Evolutionary conservation across 257 asterid genomes (phyloP), one percentile per base, ranked within the genome.

Genomic region (Linaria vulgaris): DNA sequence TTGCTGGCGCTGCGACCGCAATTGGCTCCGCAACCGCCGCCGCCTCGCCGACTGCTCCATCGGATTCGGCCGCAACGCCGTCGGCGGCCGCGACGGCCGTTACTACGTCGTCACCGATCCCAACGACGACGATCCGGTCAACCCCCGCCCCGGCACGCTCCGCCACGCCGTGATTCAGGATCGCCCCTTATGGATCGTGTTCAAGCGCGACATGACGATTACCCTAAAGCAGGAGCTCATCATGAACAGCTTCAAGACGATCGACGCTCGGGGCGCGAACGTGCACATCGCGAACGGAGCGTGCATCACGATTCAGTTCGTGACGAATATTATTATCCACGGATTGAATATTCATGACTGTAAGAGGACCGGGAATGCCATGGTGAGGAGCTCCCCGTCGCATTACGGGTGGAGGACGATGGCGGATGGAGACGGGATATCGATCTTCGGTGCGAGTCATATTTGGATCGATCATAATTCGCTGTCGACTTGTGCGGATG

Each of bases 341-440:
- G 96, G 96, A 1, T 64, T 91, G 15, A 84, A 84, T 24, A 91
- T 91, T 30, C 98, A 91, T 55, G 92, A 86, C 56, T 86, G 95
- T 39, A 81, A 73, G 59, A 82, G 57, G 25, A 84, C 95, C 5
- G 95, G 95, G 8, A 88, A 88, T 27, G 96, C 96, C 17, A 86
- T 88, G 96, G 95, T 91, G 38, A 77, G 96, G 10, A 84, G 91
- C 72, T 86, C 96, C 0, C 83, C 90, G 0, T 37, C 69, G 17
- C 98, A 91, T 22, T 84, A 75, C 38, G 98, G 98, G 7, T 86
- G 90, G 95, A 73, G 96, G 74, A 88, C 95, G 0, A 75, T 84
- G 76, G 95, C 95, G 0, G 98, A 91, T 54, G 98, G 98, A 0
- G 98, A 91, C n/a, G 98, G 77, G 46, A 81, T 91, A 9, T 86